A percentile compares a stretch with the other conserved stretches of the same genome.
Evolutionary conservation across 306 rosid species (phyloP).

Genomic region (Citrullus amarus): DNA sequence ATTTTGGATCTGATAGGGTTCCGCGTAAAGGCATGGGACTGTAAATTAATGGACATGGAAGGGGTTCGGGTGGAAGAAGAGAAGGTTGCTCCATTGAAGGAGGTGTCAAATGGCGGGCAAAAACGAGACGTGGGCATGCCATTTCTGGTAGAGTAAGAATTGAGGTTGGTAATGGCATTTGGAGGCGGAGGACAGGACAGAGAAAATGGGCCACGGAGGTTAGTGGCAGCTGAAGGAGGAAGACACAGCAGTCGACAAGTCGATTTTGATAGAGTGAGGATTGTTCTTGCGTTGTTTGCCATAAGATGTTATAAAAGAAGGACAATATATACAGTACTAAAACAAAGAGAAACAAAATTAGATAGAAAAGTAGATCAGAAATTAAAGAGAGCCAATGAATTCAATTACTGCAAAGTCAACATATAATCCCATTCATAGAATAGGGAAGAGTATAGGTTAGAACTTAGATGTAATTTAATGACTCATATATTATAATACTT

Average conservation of each 20-base stretch:
- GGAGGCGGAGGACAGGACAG: not conserved
- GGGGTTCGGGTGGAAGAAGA: not conserved
- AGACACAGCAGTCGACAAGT: not conserved
- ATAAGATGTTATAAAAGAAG: not conserved
- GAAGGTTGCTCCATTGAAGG: not conserved
- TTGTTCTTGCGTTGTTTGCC: not conserved
- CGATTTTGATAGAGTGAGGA: not conserved
- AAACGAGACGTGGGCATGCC: not conserved
- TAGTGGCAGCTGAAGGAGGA: not conserved
- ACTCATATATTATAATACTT: no score
- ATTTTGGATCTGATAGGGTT: slow-evolving; percentile 47
- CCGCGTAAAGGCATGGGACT: slow-evolving; percentile 50
- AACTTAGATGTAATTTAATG: no score
- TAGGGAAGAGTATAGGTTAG: no score
- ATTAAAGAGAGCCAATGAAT: not conserved
- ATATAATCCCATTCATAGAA: no score
- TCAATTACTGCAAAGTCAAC: no score
- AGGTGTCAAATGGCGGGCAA: slow-evolving; percentile 7
- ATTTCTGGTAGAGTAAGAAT: not conserved
- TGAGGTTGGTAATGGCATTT: not conserved
- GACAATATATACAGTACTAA: no score
- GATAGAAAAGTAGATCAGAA: not conserved
- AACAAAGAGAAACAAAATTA: no score
- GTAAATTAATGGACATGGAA: slow-evolving; percentile 45
- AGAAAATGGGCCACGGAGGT: not conserved